Evolutionary conservation across 805 yeast species (phyloP).

Genomic region (Cyberlindnera maritima): DNA sequence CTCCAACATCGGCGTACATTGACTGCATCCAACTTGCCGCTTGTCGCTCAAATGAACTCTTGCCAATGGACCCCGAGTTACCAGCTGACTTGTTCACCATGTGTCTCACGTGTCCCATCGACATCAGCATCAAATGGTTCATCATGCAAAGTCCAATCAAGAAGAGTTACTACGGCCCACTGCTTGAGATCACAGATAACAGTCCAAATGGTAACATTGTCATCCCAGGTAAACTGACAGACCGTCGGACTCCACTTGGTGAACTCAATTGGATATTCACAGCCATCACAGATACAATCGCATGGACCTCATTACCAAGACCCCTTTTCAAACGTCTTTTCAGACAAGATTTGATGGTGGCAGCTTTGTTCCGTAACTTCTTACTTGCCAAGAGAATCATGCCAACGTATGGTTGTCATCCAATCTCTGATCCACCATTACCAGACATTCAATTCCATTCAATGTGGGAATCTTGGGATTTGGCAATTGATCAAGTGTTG

Average conservation of each 20-base stretch:
- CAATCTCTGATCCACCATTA: slow-evolving; percentile 88
- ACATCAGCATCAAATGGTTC: slow-evolving; percentile 89
- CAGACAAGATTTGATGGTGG: slow-evolving; percentile 94
- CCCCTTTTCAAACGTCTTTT: slow-evolving; percentile 86
- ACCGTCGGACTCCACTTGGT: slow-evolving; percentile 92
- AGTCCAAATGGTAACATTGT: slow-evolving; percentile 43
- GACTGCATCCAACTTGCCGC: slow-evolving; percentile 95
- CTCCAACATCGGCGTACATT: slow-evolving; percentile 51
- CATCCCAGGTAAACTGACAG: slow-evolving; percentile 89
- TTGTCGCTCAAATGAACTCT: slow-evolving; percentile 76
- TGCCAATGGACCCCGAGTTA: slow-evolving; percentile 90
- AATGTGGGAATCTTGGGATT: slow-evolving; percentile 98
- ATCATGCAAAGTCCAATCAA: slow-evolving; percentile 76
- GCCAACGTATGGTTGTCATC: slow-evolving; percentile 92
- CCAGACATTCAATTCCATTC: slow-evolving; percentile 85
- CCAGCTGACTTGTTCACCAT: slow-evolving; percentile 97
- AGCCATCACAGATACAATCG: slow-evolving; percentile 96
- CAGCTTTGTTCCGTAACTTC: slow-evolving; percentile 92
- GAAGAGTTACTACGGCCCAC: slow-evolving; percentile 38
- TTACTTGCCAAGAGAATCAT: slow-evolving; percentile 87
- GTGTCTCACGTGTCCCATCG: slow-evolving; percentile 93
- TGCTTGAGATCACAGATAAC: slow-evolving; percentile 35
- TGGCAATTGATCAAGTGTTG: slow-evolving; percentile 92
- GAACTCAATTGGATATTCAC: slow-evolving; percentile 97
- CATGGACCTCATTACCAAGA: slow-evolving; percentile 90